phyloP scores from a whole-genome alignment of 495 filamentous ascomycete genomes.

The Sordaria brevicollis region DNA sequence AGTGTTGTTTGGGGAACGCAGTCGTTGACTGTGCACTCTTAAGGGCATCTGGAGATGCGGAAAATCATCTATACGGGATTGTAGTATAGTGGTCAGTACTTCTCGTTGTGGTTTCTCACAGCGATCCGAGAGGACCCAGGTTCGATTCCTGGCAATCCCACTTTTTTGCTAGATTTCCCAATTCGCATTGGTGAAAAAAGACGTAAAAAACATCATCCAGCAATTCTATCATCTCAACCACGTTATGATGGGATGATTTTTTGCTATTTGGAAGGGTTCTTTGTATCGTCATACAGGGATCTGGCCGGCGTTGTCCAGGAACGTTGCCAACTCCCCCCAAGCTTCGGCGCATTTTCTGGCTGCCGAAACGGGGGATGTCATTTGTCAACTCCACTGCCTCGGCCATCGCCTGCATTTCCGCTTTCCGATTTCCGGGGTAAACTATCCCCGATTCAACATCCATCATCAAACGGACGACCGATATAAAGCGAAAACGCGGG shows the following conservation, averaged over 20 bases:
- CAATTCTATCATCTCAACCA: background rate
- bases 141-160: background rate
- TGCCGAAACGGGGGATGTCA: background rate
- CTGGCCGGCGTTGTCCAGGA: background rate
- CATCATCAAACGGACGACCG: too few species aligned
- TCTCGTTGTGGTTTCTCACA: too few species aligned
- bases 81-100: too few species aligned
- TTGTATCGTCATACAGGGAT: background rate
- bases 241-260: background rate
- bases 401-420: background rate
- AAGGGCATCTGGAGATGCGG: background rate
- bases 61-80: background rate
- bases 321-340: background rate
- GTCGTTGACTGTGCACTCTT: too few species aligned
- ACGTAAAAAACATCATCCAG: background rate
- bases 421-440: background rate
- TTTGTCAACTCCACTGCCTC: background rate
- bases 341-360: background rate
- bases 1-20: too few species aligned
- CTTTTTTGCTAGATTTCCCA: background rate
- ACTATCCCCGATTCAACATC: background rate
- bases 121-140: background rate
- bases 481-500: background rate
- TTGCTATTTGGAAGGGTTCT: background rate
- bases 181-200: background rate